phyloP scores from a whole-genome alignment of 1,139 yeast genomes.

The Yamadazyma epiphylla region DNA sequence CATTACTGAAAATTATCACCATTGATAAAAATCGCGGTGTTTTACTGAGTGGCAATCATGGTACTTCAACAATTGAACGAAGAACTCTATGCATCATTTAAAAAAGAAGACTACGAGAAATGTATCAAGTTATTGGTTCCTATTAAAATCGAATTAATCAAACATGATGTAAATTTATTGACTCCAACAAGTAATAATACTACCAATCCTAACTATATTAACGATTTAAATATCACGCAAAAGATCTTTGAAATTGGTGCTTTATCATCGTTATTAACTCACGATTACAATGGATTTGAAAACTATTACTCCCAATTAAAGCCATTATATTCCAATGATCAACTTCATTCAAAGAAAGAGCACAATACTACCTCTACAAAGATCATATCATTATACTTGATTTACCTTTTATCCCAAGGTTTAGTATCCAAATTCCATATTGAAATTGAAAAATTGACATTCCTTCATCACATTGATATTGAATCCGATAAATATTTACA shows the following conservation, averaged over 20 bases:
- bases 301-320: slow-evolving; percentile 72
- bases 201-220: slow-evolving; percentile 40
- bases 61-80: slow-evolving; percentile 55
- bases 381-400: slow-evolving; percentile 70
- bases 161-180: slow-evolving; percentile 68
- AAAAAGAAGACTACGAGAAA: slow-evolving; percentile 53
- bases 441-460: slow-evolving; percentile 72
- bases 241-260: slow-evolving; percentile 87
- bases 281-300: slow-evolving; percentile 63
- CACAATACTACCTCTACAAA: slow-evolving; percentile 56
- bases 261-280: slow-evolving; percentile 62
- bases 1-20: not conserved
- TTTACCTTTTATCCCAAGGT: slow-evolving; percentile 76
- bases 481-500: slow-evolving; percentile 54
- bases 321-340: slow-evolving; percentile 59
- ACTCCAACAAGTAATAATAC: slow-evolving; percentile 56
- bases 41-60: slow-evolving; percentile 25
- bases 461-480: slow-evolving; percentile 42
- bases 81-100: slow-evolving; percentile 63
- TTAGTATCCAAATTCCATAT: slow-evolving; percentile 86
- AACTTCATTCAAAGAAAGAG: slow-evolving; percentile 55
- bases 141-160: slow-evolving; percentile 74
- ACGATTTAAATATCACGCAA: slow-evolving; percentile 75
- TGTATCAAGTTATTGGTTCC: slow-evolving; percentile 65
- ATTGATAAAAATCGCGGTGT: not conserved